These are phyloP conservation scores for Pseudofabraea citricarpa DNA, from an alignment of 2,329 filamentous ascomycete species.

Conservation along the genomic window DNA sequence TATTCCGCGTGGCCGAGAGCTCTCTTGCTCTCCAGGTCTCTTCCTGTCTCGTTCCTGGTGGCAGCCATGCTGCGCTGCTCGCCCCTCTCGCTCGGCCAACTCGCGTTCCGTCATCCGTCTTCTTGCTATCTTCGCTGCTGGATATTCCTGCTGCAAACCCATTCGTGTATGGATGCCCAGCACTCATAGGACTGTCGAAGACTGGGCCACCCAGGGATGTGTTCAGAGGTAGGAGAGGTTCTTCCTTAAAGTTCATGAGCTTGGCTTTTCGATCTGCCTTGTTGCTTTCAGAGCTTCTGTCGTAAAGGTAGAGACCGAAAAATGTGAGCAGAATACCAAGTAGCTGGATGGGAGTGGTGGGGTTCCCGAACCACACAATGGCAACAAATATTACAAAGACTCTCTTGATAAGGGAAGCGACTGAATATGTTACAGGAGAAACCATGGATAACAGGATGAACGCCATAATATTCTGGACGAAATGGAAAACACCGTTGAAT, in stretches of 20 bases:
- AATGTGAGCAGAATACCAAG: slow-evolving; percentile 87
- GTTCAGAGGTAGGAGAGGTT: slow-evolving; percentile 22
- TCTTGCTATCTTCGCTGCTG: slow-evolving; percentile 26
- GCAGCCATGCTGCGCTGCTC: slow-evolving; percentile 59
- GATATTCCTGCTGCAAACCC: slow-evolving; percentile 35
- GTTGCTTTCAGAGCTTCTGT: slow-evolving; percentile 82
- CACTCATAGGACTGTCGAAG: slow-evolving; percentile 27
- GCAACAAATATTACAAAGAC: slow-evolving; percentile 95
- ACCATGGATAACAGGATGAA: slow-evolving; percentile 91
- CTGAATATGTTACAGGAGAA: slow-evolving; percentile 94
- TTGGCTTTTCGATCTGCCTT: slow-evolving; percentile 81
- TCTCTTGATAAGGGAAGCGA: slow-evolving; percentile 92
- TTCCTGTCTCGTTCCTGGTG: slow-evolving; percentile 78
- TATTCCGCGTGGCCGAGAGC: slow-evolving; percentile 1
- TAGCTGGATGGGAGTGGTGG: slow-evolving; percentile 77
- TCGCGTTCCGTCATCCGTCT: slow-evolving; percentile 45
- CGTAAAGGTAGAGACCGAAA: slow-evolving; percentile 89
- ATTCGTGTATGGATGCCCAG: slow-evolving; percentile 39
- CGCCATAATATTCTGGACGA: slow-evolving; percentile 91
- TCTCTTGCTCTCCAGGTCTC: slow-evolving; percentile 64
- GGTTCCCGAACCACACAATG: slow-evolving; percentile 92
- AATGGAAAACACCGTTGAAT: slow-evolving; percentile 97
- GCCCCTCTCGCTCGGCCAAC: slow-evolving; percentile 36
- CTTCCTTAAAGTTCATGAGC: slow-evolving; percentile 47
- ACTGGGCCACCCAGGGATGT: slow-evolving; percentile 5